Percentiles rank a stretch among this genome's conserved stretches.
Evolutionary conservation across 2,329 filamentous ascomycete species (phyloP).

Genomic region (Colletotrichum viniferum): DNA sequence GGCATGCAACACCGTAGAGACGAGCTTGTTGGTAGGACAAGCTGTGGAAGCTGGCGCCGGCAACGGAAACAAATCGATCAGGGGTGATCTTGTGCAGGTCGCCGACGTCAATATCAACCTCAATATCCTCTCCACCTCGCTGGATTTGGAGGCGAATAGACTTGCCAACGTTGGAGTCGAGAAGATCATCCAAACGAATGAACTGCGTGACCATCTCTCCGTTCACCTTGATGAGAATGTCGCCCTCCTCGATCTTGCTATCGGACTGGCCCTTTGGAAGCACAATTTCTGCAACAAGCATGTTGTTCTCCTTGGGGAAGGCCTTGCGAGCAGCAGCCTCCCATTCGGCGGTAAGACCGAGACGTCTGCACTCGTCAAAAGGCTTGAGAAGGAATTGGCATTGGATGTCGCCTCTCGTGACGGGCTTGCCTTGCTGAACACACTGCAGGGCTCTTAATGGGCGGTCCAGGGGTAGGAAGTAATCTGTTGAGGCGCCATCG

Average conservation of each 20-base stretch:
- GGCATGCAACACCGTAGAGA: constrained; percentile 88
- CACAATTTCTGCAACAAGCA: constrained; percentile 96
- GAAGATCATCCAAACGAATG: constrained; percentile 85
- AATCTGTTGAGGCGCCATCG: constrained; percentile 95
- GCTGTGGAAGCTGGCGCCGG: constrained; percentile 93
- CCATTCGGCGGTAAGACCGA: constrained; percentile 85
- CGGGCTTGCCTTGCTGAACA: constrained; percentile 74
- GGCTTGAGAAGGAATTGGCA: constrained; percentile 97
- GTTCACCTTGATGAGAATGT: constrained; percentile 92
- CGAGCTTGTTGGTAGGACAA: constrained; percentile 98
- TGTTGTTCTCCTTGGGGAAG: constrained; percentile 92
- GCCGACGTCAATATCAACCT: constrained; percentile 83
- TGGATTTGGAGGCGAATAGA: constrained; percentile 84
- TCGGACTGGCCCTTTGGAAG: constrained; percentile 89
- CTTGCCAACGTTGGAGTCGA: constrained; percentile 84
- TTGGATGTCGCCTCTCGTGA: constrained; percentile 95
- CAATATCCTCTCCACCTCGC: constrained; percentile 84
- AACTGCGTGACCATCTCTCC: constrained; percentile 93
- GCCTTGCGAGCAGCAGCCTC: constrained; percentile 82
- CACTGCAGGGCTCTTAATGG: constrained; percentile 86
- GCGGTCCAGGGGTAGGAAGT: constrained; percentile 92
- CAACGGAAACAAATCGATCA: constrained; percentile 92
- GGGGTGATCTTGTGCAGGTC: constrained; percentile 95
- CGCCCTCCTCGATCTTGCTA: constrained; percentile 88
- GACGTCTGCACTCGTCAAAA: constrained; percentile 92